These are phyloP conservation scores for Apiotrichum montevideense DNA, from an alignment of 1,284 basidiomycete species.

Conservation along the genomic window DNA sequence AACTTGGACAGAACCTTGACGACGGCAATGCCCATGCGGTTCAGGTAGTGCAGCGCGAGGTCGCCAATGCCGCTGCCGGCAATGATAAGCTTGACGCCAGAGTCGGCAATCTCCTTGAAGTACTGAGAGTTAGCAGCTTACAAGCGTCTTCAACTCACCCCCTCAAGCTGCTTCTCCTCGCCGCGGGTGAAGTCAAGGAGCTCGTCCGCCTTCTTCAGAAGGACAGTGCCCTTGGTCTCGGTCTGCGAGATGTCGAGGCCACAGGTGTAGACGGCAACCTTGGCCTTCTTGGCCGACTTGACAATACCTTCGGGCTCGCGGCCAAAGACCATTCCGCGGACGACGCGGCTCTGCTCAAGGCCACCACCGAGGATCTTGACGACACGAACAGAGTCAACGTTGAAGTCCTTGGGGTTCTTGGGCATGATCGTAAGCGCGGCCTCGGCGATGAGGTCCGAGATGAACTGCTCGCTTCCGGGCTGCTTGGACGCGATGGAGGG, in stretches of 20 bases:
- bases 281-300: conserved; percentile 73
- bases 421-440: conserved; percentile 89
- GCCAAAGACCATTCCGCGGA: conserved; percentile 97
- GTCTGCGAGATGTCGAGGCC: conserved; percentile 91
- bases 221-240: conserved; percentile 97
- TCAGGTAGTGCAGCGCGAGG: conserved; percentile 93
- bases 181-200: conserved; percentile 93
- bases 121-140: conserved; percentile 54
- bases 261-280: conserved; percentile 91
- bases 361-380: conserved; percentile 98
- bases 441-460: conserved; percentile 82
- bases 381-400: conserved; percentile 95
- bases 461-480: conserved; percentile 82
- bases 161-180: conserved; percentile 93
- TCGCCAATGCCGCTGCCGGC: conserved; percentile 91
- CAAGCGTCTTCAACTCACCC: conserved; percentile 51
- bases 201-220: conserved; percentile 92
- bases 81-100: conserved; percentile 89
- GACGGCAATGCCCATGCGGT: conserved; percentile 87
- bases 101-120: conserved; percentile 93
- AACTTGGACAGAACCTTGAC: conserved; percentile 98
- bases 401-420: conserved; percentile 79
- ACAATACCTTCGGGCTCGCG: conserved; percentile 85
- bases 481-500: conserved; percentile 96
- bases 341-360: conserved; percentile 73